Conservation (phyloP, 179 eudicot species). For the Actinidia chinensis region DNA sequence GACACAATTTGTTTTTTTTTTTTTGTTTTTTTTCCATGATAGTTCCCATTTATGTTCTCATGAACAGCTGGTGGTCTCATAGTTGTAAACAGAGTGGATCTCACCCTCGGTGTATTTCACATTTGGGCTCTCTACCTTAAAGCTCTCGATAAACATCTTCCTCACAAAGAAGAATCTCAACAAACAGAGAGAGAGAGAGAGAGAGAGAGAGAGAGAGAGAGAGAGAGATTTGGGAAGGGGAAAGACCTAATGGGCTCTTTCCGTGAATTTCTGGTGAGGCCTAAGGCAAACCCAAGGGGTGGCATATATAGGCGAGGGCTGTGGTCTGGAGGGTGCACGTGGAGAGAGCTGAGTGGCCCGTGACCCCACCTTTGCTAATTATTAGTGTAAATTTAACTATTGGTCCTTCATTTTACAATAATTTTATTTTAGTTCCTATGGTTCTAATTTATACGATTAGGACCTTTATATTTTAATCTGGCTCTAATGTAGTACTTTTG, state of each 20-base stretch:
- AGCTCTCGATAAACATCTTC: slow-evolving; percentile 83
- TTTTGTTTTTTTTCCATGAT: too few species aligned
- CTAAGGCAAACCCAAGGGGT: neutral
- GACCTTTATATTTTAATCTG: too few species aligned
- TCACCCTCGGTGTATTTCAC: slow-evolving; percentile 77
- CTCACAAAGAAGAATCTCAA: neutral
- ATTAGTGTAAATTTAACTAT: neutral
- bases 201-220: neutral
- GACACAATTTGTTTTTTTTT: too few species aligned
- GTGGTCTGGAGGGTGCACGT: neutral
- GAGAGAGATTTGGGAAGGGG: neutral
- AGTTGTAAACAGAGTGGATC: slow-evolving; percentile 70
- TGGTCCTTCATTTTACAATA: too few species aligned
- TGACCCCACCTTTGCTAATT: slow-evolving; percentile 8
- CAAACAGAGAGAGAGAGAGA: neutral
- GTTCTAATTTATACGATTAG: too few species aligned
- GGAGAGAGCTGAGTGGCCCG: slow-evolving; percentile 10
- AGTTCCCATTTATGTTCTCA: slow-evolving; percentile 69
- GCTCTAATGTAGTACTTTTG: too few species aligned
- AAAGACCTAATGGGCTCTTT: neutral
- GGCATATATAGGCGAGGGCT: slow-evolving; percentile 17
- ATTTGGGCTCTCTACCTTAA: slow-evolving; percentile 86
- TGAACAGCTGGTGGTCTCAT: slow-evolving; percentile 84
- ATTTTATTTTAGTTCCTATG: too few species aligned
- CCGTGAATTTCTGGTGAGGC: neutral